Percentiles rank a stretch among this genome's conserved stretches.
Evolutionary conservation across 495 filamentous ascomycete species (phyloP).

Genomic region (Staphylotrichum longicolle): DNA sequence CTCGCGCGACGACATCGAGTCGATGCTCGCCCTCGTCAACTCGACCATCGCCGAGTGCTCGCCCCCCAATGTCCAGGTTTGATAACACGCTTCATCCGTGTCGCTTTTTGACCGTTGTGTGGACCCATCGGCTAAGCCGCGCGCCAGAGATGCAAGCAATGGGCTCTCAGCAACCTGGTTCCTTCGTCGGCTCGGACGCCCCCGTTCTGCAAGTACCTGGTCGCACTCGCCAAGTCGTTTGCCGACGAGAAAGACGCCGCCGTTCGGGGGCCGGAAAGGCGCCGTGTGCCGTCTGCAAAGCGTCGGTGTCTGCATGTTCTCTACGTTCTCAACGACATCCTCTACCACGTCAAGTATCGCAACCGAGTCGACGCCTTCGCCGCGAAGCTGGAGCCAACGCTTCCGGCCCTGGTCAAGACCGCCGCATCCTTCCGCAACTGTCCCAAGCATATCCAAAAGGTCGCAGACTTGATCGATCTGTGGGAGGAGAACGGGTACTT

Average conservation of each 20-base stretch:
- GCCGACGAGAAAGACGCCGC: slow-evolving; percentile 23
- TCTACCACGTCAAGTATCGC: slow-evolving; percentile 75
- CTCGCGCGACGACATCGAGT: slow-evolving; percentile 66
- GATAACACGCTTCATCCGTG: slow-evolving; percentile 59
- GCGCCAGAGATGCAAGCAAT: slow-evolving; percentile 79
- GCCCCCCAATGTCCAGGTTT: slow-evolving; percentile 90
- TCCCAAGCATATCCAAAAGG: slow-evolving; percentile 64
- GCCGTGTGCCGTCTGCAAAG: slow-evolving; percentile 55
- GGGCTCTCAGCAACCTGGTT: slow-evolving; percentile 71
- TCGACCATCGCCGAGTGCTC: slow-evolving; percentile 71
- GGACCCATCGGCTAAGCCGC: slow-evolving; percentile 53
- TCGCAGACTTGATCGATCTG: slow-evolving; percentile 64
- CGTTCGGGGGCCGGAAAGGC: slow-evolving; percentile 23
- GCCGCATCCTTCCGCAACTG: slow-evolving; percentile 62
- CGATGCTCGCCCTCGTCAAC: slow-evolving; percentile 67
- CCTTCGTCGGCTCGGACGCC: slow-evolving; percentile 63
- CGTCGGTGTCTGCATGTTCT: slow-evolving; percentile 74
- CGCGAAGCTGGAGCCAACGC: slow-evolving; percentile 56
- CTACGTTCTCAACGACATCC: slow-evolving; percentile 77
- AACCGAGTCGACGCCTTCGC: slow-evolving; percentile 54
- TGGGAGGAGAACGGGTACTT: slow-evolving; percentile 75
- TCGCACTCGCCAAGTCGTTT: slow-evolving; percentile 63
- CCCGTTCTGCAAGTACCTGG: slow-evolving; percentile 74
- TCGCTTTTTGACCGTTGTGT: slow-evolving; percentile 42
- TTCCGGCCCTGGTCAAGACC: slow-evolving; percentile 60